Conservation (phyloP, 257 asterid genomes). For the Linderniella brevidens region DNA sequence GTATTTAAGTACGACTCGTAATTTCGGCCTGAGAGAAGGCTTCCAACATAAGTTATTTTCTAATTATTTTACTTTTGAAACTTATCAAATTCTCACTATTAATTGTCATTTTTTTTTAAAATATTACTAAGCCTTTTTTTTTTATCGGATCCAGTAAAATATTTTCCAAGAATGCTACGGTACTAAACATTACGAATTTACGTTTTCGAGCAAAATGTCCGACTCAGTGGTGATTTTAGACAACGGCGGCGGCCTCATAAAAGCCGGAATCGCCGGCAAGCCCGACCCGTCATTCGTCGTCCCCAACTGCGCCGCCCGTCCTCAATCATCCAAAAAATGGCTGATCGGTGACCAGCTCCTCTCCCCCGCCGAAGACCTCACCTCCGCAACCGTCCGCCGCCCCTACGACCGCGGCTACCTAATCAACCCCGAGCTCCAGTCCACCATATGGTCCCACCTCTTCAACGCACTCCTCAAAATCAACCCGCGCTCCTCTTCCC, state of each 20-base stretch:
- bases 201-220: conserved; percentile 19
- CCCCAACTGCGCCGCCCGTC: conserved; percentile 84
- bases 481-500: conserved; percentile 44
- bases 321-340: conserved; percentile 78
- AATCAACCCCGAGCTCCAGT: conserved; percentile 82
- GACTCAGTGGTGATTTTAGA: conserved; percentile 72
- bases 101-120: too few relatives aligned
- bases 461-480: conserved; percentile 55
- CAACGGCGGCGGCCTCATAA: conserved; percentile 84
- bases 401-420: conserved; percentile 89
- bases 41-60: too few relatives aligned
- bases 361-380: conserved; percentile 69
- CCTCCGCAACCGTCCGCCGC: conserved; percentile 94
- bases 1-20: too few relatives aligned
- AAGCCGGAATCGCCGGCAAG: conserved; percentile 90
- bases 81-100: too few relatives aligned
- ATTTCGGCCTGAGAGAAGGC: too few relatives aligned
- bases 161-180: too few relatives aligned
- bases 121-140: too few relatives aligned
- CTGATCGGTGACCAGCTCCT: conserved; percentile 72
- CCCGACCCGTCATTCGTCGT: conserved; percentile 62
- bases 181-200: too few relatives aligned
- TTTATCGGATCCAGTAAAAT: too few relatives aligned
- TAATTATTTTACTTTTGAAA: too few relatives aligned
- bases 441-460: conserved; percentile 69